Percentiles rank a stretch among this genome's conserved stretches.
These are phyloP conservation scores for Cryptococcus hybrid DNA, from an alignment of 1,284 basidiomycete genomes.

Conservation along the genomic window DNA sequence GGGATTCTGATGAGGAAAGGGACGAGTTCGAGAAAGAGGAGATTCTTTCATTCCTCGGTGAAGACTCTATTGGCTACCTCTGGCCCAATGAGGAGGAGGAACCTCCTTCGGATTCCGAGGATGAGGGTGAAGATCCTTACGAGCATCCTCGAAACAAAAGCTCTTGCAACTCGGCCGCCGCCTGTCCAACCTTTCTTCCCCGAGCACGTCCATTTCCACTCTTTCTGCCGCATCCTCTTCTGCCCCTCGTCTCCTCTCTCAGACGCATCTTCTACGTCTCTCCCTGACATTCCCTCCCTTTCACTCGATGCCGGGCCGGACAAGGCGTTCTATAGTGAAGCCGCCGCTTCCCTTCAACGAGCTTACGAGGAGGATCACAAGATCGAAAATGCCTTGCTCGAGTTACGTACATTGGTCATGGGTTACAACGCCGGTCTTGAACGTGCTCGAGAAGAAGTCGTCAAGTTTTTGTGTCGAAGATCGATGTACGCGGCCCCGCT, in stretches of 20 bases:
- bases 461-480: slow-evolving; percentile 43
- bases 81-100: slow-evolving; percentile 51
- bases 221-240: slow-evolving; percentile 46
- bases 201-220: slow-evolving; percentile 41
- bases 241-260: slow-evolving; percentile 26
- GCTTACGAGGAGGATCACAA: slow-evolving; percentile 48
- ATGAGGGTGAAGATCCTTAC: slow-evolving; percentile 48
- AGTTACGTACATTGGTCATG: slow-evolving; percentile 48
- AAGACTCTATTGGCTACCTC: slow-evolving; percentile 44
- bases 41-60: slow-evolving; percentile 29
- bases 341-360: slow-evolving; percentile 39
- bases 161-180: slow-evolving; percentile 47
- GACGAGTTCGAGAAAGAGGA: slow-evolving; percentile 41
- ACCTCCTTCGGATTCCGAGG: slow-evolving; percentile 36
- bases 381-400: slow-evolving; percentile 45
- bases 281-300: slow-evolving; percentile 26
- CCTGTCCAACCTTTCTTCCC: slow-evolving; percentile 34
- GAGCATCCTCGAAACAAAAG: slow-evolving; percentile 49
- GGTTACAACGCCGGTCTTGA: slow-evolving; percentile 49
- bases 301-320: slow-evolving; percentile 29
- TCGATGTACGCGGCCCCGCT: slow-evolving; percentile 23
- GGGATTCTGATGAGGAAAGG: slow-evolving; percentile 57
- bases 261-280: slow-evolving; percentile 20
- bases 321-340: slow-evolving; percentile 40
- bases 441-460: slow-evolving; percentile 42